phyloP scores from a whole-genome alignment of 352 stramenopile species.

The Phytophthora hibernalis region DNA sequence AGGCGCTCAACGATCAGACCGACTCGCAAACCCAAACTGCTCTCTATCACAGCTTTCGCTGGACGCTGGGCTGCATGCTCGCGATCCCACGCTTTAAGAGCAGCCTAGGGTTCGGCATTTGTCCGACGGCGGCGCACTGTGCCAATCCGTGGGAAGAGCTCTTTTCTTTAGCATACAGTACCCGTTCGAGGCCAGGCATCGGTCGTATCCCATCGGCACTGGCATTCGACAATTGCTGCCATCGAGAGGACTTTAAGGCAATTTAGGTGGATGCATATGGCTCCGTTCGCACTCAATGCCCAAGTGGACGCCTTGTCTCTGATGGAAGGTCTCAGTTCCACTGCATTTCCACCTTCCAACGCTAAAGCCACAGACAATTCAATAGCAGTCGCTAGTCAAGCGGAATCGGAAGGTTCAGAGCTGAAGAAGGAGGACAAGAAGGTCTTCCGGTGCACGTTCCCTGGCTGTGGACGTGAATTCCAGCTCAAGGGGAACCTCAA shows the following conservation, averaged over 20 bases:
- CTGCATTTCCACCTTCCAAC: background rate
- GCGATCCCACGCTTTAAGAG: background rate
- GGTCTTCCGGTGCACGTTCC: conserved; percentile 58
- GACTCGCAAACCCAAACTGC: background rate
- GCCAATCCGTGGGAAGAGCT: conserved; percentile 24
- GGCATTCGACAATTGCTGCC: conserved; percentile 19
- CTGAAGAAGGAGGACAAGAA: conserved; percentile 22
- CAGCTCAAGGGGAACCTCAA: conserved; percentile 77
- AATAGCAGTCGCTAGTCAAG: background rate
- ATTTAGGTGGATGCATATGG: conserved; percentile 23
- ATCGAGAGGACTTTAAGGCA: background rate
- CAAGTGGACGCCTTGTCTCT: conserved; percentile 34
- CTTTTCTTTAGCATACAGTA: conserved; percentile 19
- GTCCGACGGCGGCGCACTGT: conserved; percentile 21
- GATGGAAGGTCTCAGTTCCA: conserved; percentile 9
- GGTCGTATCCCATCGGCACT: conserved; percentile 9
- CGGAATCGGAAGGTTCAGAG: background rate
- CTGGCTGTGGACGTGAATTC: conserved; percentile 61
- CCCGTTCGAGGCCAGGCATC: too few species aligned
- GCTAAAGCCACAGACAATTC: background rate
- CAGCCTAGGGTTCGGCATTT: conserved; percentile 14
- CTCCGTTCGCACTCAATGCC: conserved; percentile 25
- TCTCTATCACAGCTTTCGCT: background rate
- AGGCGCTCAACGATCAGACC: background rate
- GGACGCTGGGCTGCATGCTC: too few species aligned